Conservation (phyloP, 148 eudicot genomes). For the Agrostemma githago region DNA sequence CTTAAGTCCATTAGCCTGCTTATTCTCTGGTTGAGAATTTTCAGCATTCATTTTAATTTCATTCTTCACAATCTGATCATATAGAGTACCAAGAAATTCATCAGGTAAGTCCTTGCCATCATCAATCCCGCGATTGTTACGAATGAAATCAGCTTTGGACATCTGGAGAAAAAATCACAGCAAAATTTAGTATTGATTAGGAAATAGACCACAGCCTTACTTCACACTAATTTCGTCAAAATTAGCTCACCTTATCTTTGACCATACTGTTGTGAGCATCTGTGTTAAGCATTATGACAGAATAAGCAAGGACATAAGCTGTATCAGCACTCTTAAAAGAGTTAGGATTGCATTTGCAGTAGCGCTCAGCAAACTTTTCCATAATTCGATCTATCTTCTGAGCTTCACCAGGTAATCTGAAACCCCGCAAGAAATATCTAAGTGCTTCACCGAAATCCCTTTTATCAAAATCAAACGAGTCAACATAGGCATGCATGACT, state of each 20-base stretch:
- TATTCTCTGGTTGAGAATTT: slow-evolving; percentile 77
- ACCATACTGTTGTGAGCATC: slow-evolving; percentile 99
- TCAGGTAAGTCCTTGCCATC: slow-evolving; percentile 96
- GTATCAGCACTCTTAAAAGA: slow-evolving; percentile 94
- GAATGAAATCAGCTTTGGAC: slow-evolving; percentile 90
- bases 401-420: slow-evolving; percentile 98
- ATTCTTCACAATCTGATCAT: slow-evolving; percentile 89
- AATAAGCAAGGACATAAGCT: slow-evolving; percentile 98
- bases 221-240: neutral
- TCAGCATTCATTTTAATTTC: slow-evolving; percentile 98
- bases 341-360: slow-evolving; percentile 93
- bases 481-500: slow-evolving; percentile 99
- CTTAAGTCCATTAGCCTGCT: slow-evolving; percentile 76
- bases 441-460: slow-evolving; percentile 94
- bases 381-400: slow-evolving; percentile 97
- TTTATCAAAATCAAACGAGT: slow-evolving; percentile 81
- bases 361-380: slow-evolving; percentile 99
- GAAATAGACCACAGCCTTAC: neutral
- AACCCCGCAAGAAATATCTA: slow-evolving; percentile 89
- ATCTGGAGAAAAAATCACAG: slow-evolving; percentile 44
- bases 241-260: slow-evolving; percentile 78
- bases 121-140: slow-evolving; percentile 95
- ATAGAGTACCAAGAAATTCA: slow-evolving; percentile 77
- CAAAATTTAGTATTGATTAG: neutral
- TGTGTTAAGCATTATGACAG: slow-evolving; percentile 96